Base-by-base conservation (phyloP, 345 rosid species). In the Brassica rapa region DNA sequence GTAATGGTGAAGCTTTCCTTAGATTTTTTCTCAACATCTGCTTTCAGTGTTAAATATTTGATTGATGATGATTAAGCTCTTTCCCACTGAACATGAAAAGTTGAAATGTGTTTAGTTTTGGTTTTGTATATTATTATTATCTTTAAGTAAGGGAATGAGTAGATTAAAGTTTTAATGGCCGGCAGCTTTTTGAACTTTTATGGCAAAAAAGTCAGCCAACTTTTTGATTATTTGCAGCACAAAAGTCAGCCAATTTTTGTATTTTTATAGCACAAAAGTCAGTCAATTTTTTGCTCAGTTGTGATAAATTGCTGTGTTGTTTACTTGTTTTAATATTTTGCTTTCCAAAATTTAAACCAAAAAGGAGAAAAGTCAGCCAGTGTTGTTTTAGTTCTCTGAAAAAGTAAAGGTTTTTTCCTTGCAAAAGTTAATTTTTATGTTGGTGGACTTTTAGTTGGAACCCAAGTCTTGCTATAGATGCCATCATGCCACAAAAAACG, bases 1-100 rank as follows among this genome's bases (percentile, higher is more conserved):
- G 56, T 49, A n/a, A 49, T 49, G 56, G 14, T 11, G 53, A 66
- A 66, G 32, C 32, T 66, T 66, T 66, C 56, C 4, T 66, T 67
- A 14, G 71, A 46, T 46, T 68, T 46, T 49, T 49, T 0, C 11
- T 12, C 49, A 67, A 66, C 12, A 67, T 37, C 55, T 37, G 65
- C 9, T 60, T 60, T 24, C 64, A 16, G 0, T 46, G 0, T 10
- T 6, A 6, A 53, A 53, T 53, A 53, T 53, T 53, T 53, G 23
- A 15, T 60, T 60, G 35, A 25, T 53, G 59, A 53, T 53, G 24
- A 53, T 53, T 25, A 61, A 61, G 35, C 8, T 25, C 29, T 59
- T 51, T 53, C 59, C 59, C 24, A 53, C 24, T 53, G 59, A 16
- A 53, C 59, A 53, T 53, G 8, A 53, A 53, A 53, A 53, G 59